Percentiles rank a stretch among this genome's conserved stretches.
These are phyloP conservation scores for Kodamaea arcana DNA, from an alignment of 1,139 yeast genomes.

Conservation along the genomic window DNA sequence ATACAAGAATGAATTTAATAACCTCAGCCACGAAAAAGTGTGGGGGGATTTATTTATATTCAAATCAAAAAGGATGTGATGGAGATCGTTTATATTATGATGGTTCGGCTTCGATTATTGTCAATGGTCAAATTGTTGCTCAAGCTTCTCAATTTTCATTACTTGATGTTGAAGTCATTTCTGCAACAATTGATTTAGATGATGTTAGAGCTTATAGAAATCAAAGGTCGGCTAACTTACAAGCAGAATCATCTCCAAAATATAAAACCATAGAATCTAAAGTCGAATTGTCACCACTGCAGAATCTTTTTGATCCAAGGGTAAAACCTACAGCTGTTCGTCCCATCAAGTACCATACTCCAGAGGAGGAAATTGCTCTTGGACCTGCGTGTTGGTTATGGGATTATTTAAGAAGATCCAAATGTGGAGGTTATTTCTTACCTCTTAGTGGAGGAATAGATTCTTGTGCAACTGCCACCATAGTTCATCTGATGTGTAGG, in stretches of 20 bases:
- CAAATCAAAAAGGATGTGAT: constrained; percentile 97
- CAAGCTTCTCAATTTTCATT: constrained; percentile 90
- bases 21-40: constrained; percentile 91
- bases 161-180: constrained; percentile 85
- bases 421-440: constrained; percentile 84
- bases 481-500: constrained; percentile 91
- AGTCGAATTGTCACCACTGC: constrained; percentile 57
- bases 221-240: constrained; percentile 74
- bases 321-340: constrained; percentile 57
- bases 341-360: constrained; percentile 61
- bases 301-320: constrained; percentile 55
- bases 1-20: constrained; percentile 79
- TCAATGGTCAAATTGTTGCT: constrained; percentile 86
- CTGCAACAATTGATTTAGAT: constrained; percentile 91
- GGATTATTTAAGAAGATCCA: constrained; percentile 92
- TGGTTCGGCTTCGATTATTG: constrained; percentile 92
- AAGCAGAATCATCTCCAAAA: constrained; percentile 46
- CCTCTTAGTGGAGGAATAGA: constrained; percentile 98
- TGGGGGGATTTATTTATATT: constrained; percentile 90
- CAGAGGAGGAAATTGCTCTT: constrained; percentile 93
- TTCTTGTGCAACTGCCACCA: constrained; percentile 94
- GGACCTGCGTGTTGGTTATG: constrained; percentile 99
- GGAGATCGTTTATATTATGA: constrained; percentile 96
- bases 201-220: constrained; percentile 83
- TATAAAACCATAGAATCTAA: constrained; percentile 63